A percentile compares a stretch with the other conserved stretches of the same genome.
Evolutionary conservation across 1,284 basidiomycete genomes (phyloP).

Genomic region (Ustilago xerochloae): DNA sequence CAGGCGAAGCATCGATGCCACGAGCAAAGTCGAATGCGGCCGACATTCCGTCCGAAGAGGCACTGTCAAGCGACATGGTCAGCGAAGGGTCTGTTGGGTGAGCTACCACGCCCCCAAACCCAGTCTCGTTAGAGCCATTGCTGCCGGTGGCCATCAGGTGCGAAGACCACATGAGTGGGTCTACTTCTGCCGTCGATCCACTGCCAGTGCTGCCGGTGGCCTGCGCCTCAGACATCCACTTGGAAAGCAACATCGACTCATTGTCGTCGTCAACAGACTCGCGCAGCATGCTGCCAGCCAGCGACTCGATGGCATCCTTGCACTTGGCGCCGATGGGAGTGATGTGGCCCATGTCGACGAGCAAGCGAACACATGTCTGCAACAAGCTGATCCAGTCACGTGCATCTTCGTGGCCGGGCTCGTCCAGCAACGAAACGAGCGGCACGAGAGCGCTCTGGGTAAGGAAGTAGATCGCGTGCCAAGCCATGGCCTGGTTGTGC

Average conservation of each 20-base stretch:
- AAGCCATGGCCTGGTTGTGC: constrained; percentile 52
- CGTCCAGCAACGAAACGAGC: constrained; percentile 46
- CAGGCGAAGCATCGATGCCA: constrained; percentile 34
- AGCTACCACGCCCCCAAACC: constrained; percentile 15
- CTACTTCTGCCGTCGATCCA: constrained; percentile 16
- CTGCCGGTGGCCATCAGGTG: constrained; percentile 26
- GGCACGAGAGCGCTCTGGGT: constrained; percentile 50
- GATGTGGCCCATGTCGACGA: constrained; percentile 46
- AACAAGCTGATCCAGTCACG: constrained; percentile 38
- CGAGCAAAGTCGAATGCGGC: constrained; percentile 42
- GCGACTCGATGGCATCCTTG: constrained; percentile 45
- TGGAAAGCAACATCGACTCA: constrained; percentile 28
- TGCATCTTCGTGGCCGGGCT: constrained; percentile 34
- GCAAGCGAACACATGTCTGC: constrained; percentile 39
- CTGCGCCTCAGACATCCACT: constrained; percentile 32
- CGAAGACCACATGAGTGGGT: constrained; percentile 42
- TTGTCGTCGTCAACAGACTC: constrained; percentile 22
- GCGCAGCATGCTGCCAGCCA: constrained; percentile 29
- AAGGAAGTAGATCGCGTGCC: constrained; percentile 52
- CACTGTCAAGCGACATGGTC: constrained; percentile 46
- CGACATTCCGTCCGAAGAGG: constrained; percentile 49
- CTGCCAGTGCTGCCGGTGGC: background rate
- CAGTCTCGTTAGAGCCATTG: constrained; percentile 15
- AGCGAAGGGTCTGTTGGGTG: constrained; percentile 41
- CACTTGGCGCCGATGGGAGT: constrained; percentile 49